Percentiles rank a stretch among this genome's conserved stretches.
Conservation (phyloP, 768 basidiomycete species). For the Trametes punicea region DNA sequence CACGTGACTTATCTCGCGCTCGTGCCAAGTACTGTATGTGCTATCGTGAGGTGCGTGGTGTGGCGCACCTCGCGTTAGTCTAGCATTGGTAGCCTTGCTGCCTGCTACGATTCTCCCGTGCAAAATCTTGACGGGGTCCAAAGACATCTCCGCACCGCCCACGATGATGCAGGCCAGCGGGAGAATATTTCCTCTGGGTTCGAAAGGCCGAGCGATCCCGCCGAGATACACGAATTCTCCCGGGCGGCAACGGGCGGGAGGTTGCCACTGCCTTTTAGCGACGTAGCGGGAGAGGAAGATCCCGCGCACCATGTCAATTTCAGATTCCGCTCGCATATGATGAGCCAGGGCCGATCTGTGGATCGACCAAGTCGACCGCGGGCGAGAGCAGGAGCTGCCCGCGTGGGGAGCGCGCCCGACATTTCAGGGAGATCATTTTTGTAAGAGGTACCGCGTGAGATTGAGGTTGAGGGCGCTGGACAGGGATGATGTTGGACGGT, state of each 20-base stretch:
- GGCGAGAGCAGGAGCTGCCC: constrained; percentile 35
- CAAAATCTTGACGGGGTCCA: constrained; percentile 29
- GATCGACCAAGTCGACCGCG: constrained; percentile 20
- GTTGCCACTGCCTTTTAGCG: background rate
- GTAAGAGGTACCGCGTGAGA: constrained; percentile 36
- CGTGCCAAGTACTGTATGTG: constrained; percentile 5
- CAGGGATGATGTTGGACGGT: constrained; percentile 44
- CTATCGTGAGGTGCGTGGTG: constrained; percentile 1
- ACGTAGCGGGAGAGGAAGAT: constrained; percentile 4
- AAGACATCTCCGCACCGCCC: constrained; percentile 29
- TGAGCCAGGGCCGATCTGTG: constrained; percentile 10
- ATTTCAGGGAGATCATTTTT: constrained; percentile 19
- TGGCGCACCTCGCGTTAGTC: constrained; percentile 1
- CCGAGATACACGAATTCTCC: constrained; percentile 13
- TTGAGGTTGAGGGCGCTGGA: constrained; percentile 42
- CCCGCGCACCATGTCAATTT: constrained; percentile 2
- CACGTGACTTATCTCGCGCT: constrained; percentile 5
- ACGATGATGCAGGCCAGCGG: constrained; percentile 28
- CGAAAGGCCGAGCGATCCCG: constrained; percentile 1
- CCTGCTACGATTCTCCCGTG: constrained; percentile 27
- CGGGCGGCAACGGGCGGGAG: background rate
- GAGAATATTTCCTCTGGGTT: constrained; percentile 20
- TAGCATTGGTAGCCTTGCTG: constrained; percentile 12
- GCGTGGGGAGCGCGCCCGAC: constrained; percentile 27
- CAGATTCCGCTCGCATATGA: background rate